Percentiles rank a stretch among this genome's conserved stretches.
phyloP scores from a whole-genome alignment of 75 land plant species.

The Gnetum montanum region DNA sequence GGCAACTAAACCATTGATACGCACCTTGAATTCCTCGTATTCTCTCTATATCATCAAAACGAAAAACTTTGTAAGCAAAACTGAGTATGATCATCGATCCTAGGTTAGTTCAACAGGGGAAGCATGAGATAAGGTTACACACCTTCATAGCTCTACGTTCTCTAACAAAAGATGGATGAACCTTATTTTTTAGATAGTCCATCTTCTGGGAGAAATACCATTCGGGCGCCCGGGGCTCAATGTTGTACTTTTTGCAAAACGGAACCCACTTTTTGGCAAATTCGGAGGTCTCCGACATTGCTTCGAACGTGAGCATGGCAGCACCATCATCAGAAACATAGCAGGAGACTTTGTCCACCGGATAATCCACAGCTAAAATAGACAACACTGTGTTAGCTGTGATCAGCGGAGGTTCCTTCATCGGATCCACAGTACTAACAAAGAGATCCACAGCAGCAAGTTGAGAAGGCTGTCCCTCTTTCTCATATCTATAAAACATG shows the following conservation, averaged over 20 bases:
- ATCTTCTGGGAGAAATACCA: slow-evolving; percentile 62
- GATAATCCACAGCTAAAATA: slow-evolving; percentile 76
- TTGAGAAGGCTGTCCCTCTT: slow-evolving; percentile 50
- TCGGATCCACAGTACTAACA: slow-evolving; percentile 75
- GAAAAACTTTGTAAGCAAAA: not conserved
- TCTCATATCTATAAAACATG: slow-evolving; percentile 49
- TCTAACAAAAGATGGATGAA: slow-evolving; percentile 51
- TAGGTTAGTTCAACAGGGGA: not conserved
- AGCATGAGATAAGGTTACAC: not conserved
- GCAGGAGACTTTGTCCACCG: slow-evolving; percentile 68
- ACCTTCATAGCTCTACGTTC: slow-evolving; percentile 77
- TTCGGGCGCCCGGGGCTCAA: slow-evolving; percentile 76
- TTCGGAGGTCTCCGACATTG: slow-evolving; percentile 64
- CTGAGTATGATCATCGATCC: not conserved
- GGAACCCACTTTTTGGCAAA: slow-evolving; percentile 79
- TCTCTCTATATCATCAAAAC: slow-evolving; percentile 52
- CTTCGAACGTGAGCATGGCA: slow-evolving; percentile 81
- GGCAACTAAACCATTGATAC: slow-evolving; percentile 66
- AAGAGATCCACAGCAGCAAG: slow-evolving; percentile 62
- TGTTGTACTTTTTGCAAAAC: slow-evolving; percentile 59
- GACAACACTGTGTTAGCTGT: slow-evolving; percentile 85
- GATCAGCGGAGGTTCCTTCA: slow-evolving; percentile 80
- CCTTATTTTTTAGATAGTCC: slow-evolving; percentile 65
- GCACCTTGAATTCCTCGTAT: slow-evolving; percentile 72
- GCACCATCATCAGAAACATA: slow-evolving; percentile 75